Base-by-base conservation (phyloP, 2,329 filamentous ascomycete species). In the Bipolaris victoriae region DNA sequence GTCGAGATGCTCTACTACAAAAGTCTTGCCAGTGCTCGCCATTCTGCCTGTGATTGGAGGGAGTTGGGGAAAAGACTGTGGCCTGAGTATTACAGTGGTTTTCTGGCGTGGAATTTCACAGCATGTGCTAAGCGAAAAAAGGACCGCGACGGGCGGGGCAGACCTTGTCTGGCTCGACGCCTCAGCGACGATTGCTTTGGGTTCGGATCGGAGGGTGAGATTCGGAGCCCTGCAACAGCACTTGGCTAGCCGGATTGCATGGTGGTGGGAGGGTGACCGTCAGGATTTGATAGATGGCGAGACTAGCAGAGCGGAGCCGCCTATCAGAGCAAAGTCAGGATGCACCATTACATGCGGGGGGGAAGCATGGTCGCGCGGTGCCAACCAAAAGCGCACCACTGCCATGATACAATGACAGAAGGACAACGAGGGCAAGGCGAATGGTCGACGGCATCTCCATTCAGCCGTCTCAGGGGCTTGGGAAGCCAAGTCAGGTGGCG, bases 1-100 rank as follows among this genome's bases (percentile, higher is more conserved):
- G 80, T 99, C 95, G 64, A 99, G 88, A 78, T 99, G 94, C 82
- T 98, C 94, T 68, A 98, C 93, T 70, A 98, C 90, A 79, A 95
- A 97, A 41, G 88, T 93, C 78, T 92, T 90, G 59, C 67, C 71
- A 18, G 66, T 41, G 65, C 64, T 61, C 43, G 73, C 63, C 74
- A 76, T 76, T 44, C 60, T 59, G 48, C 50, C 36, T 48, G 29
- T 47, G 45, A 62, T 60, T 55, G 51, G 55, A 53, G 54, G 49
- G 53, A 53, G 31, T 50, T 47, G 64, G 61, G 26, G 58, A 52
- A 52, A 58, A 57, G 58, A 56, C 49, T 54, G 57, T 55, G 65
- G 49, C 37, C 52, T 49, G 54, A 35, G 51, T 36, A 24, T 26
- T 29, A 43, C 26, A 29, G 26, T 29, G 26, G 26, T 29, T 54